phyloP scores from a whole-genome alignment of 139 green algal species.

The Edaphochlamys debaryana region DNA sequence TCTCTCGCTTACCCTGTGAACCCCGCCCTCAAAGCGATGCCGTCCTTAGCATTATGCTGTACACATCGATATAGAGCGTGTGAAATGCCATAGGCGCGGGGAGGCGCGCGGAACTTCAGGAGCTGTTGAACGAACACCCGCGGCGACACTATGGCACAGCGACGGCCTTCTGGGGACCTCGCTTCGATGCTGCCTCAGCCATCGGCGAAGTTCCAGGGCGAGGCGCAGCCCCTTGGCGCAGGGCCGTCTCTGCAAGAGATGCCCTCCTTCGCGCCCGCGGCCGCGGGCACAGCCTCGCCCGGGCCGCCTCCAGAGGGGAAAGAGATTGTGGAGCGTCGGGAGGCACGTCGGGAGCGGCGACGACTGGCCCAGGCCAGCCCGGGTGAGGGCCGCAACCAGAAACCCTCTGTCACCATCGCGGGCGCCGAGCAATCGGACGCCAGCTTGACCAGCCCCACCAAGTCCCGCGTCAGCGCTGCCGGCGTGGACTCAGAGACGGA shows the following conservation, averaged over 20 bases:
- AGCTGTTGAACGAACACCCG: too few relatives aligned
- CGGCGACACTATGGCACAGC: too few relatives aligned
- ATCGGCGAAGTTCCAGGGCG: neutral
- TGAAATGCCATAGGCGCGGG: too few relatives aligned
- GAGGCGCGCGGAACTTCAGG: too few relatives aligned
- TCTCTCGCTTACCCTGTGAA: too few relatives aligned
- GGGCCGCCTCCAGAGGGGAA: neutral
- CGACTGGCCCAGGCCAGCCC: slow-evolving; percentile 23
- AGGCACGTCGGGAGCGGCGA: neutral
- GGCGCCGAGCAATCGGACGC: neutral
- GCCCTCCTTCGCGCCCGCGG: neutral
- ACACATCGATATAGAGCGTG: too few relatives aligned
- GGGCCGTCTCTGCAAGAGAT: neutral
- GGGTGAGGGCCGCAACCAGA: slow-evolving; percentile 10
- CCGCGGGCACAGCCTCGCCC: neutral
- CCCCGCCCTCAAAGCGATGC: too few relatives aligned
- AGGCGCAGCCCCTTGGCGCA: neutral
- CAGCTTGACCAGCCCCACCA: neutral
- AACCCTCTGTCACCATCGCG: neutral
- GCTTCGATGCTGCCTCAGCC: slow-evolving; percentile 14
- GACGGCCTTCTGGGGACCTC: too few relatives aligned
- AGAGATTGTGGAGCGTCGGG: neutral
- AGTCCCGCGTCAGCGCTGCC: neutral
- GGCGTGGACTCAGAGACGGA: neutral
- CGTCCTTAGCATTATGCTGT: too few relatives aligned